Evolutionary conservation across 164 flowering plant genomes (phyloP).

Genomic region (Dillenia suffruticosa): DNA sequence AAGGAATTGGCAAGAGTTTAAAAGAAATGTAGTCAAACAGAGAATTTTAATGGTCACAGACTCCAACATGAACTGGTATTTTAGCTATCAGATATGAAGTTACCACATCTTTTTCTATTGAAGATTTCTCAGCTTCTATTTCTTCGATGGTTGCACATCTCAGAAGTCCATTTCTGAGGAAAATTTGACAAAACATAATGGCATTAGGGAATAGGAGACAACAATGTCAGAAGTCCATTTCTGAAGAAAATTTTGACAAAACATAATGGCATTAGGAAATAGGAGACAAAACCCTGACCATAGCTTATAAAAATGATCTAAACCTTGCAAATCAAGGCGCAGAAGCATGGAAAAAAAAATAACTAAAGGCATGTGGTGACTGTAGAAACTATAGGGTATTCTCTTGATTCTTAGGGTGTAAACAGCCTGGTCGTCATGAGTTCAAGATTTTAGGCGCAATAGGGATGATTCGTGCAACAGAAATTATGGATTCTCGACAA

Average conservation of each 20-base stretch:
- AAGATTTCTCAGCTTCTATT: slow-evolving; percentile 80
- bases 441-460: too few species aligned
- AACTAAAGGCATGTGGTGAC: too few species aligned
- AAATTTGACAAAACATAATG: slow-evolving; percentile 1
- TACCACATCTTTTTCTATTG: slow-evolving; percentile 77
- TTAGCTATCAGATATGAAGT: slow-evolving; percentile 20
- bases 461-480: too few species aligned
- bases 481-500: too few species aligned
- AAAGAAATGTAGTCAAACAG: neutral
- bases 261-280: neutral
- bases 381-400: too few species aligned
- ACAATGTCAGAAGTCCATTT: slow-evolving; percentile 15
- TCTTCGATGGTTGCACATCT: slow-evolving; percentile 85
- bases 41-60: neutral
- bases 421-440: too few species aligned
- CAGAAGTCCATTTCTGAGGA: slow-evolving; percentile 48
- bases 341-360: too few species aligned
- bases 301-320: too few species aligned
- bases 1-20: slow-evolving; percentile 2
- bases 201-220: neutral
- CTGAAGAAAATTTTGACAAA: slow-evolving; percentile 28
- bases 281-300: neutral
- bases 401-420: too few species aligned
- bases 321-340: too few species aligned
- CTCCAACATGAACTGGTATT: neutral